A percentile compares a stretch with the other conserved stretches of the same genome.
Conservation (phyloP, 108 stramenopile genomes). For the Nannochloropsis salina region DNA sequence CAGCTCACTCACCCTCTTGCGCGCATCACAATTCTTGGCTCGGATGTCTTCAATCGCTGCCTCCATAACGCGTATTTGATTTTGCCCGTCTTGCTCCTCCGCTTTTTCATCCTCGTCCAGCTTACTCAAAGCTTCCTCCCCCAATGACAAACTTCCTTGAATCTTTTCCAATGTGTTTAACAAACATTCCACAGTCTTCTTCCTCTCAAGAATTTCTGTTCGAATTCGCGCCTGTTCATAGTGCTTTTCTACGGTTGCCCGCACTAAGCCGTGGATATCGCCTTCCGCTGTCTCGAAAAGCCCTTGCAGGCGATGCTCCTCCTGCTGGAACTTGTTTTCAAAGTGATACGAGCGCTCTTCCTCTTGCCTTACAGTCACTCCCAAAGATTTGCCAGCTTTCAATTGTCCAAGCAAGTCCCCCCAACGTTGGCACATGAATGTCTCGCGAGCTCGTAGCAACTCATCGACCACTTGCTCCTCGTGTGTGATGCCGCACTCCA, state of each 20-base stretch:
- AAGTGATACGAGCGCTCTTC: not conserved
- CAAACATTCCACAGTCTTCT: not conserved
- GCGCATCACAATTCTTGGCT: not conserved
- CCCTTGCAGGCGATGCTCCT: not conserved
- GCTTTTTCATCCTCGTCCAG: not conserved
- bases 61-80: not conserved
- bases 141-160: not conserved
- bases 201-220: not conserved
- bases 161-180: not conserved
- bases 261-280: not conserved
- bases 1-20: not conserved
- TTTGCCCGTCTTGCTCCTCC: not conserved
- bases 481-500: not conserved
- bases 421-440: not conserved
- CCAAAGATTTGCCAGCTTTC: slow-evolving; percentile 10
- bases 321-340: not conserved
- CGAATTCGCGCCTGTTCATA: not conserved
- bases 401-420: not conserved
- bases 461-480: slow-evolving; percentile 5
- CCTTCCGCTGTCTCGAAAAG: not conserved
- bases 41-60: not conserved
- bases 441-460: not conserved
- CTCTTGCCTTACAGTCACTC: not conserved
- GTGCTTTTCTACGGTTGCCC: not conserved
- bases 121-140: not conserved